These are phyloP conservation scores for Paxillus ammoniavirescens DNA, from an alignment of 768 basidiomycete genomes.

Conservation along the genomic window DNA sequence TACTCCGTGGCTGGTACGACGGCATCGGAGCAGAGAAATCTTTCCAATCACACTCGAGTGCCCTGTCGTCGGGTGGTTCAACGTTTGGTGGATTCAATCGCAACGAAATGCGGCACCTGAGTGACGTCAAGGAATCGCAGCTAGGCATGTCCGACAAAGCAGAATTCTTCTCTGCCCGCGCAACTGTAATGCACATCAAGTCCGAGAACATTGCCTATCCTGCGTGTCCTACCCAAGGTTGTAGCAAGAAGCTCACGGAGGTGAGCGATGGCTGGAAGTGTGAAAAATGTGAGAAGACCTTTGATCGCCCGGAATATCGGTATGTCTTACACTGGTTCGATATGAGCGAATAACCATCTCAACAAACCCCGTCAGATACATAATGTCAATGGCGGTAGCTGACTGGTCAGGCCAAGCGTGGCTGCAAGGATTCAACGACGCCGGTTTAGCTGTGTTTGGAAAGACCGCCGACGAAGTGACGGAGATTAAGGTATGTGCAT, in stretches of 20 bases:
- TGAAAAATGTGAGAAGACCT: conserved; percentile 84
- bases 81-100: conserved; percentile 57
- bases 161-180: conserved; percentile 78
- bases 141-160: conserved; percentile 74
- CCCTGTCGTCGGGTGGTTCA: conserved; percentile 35
- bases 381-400: conserved; percentile 83
- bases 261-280: conserved; percentile 78
- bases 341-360: not conserved
- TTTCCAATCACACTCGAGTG: conserved; percentile 71
- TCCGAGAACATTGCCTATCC: conserved; percentile 81
- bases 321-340: conserved; percentile 34
- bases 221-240: conserved; percentile 76
- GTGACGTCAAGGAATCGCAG: conserved; percentile 75
- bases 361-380: conserved; percentile 48
- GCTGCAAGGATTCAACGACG: conserved; percentile 95
- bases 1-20: conserved; percentile 91
- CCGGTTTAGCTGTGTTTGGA: conserved; percentile 73
- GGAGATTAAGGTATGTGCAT: conserved; percentile 56
- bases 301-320: conserved; percentile 76
- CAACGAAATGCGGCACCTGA: conserved; percentile 67
- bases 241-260: conserved; percentile 88
- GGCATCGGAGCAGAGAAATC: conserved; percentile 54
- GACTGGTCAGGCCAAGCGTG: conserved; percentile 89
- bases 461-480: conserved; percentile 77
- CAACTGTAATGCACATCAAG: conserved; percentile 88